Conservation (phyloP, 805 yeast species). For the Kodamaea leandrae region DNA sequence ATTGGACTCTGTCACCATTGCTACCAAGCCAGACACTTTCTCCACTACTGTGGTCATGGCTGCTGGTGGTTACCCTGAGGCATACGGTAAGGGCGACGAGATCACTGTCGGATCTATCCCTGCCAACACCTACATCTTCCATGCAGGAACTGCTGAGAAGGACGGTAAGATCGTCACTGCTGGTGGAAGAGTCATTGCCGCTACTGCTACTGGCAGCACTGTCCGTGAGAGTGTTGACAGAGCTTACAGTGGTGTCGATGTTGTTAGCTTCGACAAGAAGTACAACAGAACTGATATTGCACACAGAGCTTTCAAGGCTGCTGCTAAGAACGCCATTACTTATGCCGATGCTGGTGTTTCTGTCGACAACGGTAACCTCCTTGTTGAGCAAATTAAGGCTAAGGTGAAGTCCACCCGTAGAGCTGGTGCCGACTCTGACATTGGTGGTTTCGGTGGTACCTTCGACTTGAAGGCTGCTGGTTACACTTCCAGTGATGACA, state of each 20-base stretch:
- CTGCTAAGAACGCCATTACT: constrained; percentile 51
- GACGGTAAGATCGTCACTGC: constrained; percentile 70
- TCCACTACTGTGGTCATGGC: constrained; percentile 94
- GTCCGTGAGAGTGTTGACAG: constrained; percentile 77
- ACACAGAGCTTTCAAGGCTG: constrained; percentile 83
- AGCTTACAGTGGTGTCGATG: constrained; percentile 83
- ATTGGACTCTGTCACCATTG: constrained; percentile 72
- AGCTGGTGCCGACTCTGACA: constrained; percentile 95
- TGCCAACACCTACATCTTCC: constrained; percentile 74
- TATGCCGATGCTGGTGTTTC: constrained; percentile 97
- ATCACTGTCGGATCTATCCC: constrained; percentile 59
- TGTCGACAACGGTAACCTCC: constrained; percentile 88
- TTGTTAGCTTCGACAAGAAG: constrained; percentile 67
- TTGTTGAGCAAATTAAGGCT: constrained; percentile 87
- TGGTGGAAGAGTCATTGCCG: constrained; percentile 97
- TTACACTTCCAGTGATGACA: constrained; percentile 63
- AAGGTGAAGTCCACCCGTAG: constrained; percentile 90
- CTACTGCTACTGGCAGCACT: constrained; percentile 78
- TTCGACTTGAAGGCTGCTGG: constrained; percentile 91
- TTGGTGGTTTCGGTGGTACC: constrained; percentile 98
- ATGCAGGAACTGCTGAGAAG: constrained; percentile 81
- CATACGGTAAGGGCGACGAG: constrained; percentile 81
- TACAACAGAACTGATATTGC: constrained; percentile 94
- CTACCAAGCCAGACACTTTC: constrained; percentile 53
- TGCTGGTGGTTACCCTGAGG: constrained; percentile 95